phyloP scores from a whole-genome alignment of 768 basidiomycete species.

The Boletus eberwhitei region DNA sequence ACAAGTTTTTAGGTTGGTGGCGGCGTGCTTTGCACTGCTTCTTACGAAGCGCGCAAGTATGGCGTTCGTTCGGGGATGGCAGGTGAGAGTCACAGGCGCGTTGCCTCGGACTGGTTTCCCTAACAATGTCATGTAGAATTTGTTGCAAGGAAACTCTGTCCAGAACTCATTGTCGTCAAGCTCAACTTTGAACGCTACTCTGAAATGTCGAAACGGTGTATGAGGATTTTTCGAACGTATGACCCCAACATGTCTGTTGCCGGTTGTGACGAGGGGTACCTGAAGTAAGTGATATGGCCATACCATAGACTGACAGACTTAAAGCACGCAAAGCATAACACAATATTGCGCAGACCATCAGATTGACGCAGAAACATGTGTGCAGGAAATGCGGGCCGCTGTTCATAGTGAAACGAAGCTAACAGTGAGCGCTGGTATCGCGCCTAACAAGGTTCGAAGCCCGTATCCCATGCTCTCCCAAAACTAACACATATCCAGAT shows the following conservation, averaged over 20 bases:
- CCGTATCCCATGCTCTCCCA: constrained; percentile 12
- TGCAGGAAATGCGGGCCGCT: constrained; percentile 67
- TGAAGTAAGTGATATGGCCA: constrained; percentile 58
- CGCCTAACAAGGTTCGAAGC: constrained; percentile 80
- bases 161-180: constrained; percentile 71
- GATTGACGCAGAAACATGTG: constrained; percentile 68
- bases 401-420: constrained; percentile 78
- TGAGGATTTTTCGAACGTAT: constrained; percentile 64
- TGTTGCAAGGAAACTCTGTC: constrained; percentile 91
- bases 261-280: constrained; percentile 87
- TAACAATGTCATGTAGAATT: constrained; percentile 52
- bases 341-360: constrained; percentile 69
- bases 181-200: constrained; percentile 59
- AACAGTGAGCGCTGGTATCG: constrained; percentile 94
- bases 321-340: constrained; percentile 61
- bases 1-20: constrained; percentile 57
- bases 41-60: constrained; percentile 87
- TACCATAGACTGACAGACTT: constrained; percentile 1
- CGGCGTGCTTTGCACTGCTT: constrained; percentile 85
- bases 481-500: constrained; percentile 46
- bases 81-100: constrained; percentile 41
- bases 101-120: neutral
- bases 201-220: constrained; percentile 70
- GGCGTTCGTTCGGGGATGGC: constrained; percentile 96
- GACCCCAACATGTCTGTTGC: constrained; percentile 74